Evolutionary conservation across 352 stramenopile species (phyloP).

Genomic region (Phytophthora nicotianae): DNA sequence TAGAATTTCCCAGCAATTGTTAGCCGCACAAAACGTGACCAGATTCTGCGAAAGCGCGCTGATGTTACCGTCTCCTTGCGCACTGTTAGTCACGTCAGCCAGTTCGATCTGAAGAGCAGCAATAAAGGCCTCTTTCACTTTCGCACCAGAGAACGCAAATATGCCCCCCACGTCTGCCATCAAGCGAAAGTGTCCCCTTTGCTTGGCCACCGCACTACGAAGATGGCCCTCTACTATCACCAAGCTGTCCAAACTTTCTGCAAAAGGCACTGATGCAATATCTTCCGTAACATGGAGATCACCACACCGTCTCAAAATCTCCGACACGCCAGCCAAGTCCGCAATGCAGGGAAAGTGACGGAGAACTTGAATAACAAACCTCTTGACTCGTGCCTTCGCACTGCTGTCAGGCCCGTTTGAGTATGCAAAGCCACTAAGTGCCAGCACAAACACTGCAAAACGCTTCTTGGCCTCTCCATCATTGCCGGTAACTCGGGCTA

Average conservation of each 20-base stretch:
- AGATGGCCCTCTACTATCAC: constrained; percentile 30
- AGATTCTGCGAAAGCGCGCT: constrained; percentile 43
- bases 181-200: constrained; percentile 57
- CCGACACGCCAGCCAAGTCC: constrained; percentile 18
- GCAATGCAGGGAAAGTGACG: constrained; percentile 38
- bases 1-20: constrained; percentile 64
- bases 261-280: constrained; percentile 8
- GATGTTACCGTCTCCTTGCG: not conserved
- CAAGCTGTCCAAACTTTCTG: constrained; percentile 24
- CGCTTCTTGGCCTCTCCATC: constrained; percentile 13
- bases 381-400: constrained; percentile 36
- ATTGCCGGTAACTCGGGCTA: constrained; percentile 1
- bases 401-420: constrained; percentile 27
- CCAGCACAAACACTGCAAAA: constrained; percentile 47
- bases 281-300: constrained; percentile 8
- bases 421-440: constrained; percentile 35
- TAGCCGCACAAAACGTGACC: constrained; percentile 54
- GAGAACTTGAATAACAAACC: constrained; percentile 37
- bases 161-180: constrained; percentile 54
- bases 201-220: constrained; percentile 28
- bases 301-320: constrained; percentile 28
- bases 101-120: constrained; percentile 40
- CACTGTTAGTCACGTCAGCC: not conserved
- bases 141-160: constrained; percentile 45
- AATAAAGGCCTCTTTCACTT: constrained; percentile 45